phyloP scores from a whole-genome alignment of 2,329 filamentous ascomycete species.

The Stachybotrys chlorohalonatus region DNA sequence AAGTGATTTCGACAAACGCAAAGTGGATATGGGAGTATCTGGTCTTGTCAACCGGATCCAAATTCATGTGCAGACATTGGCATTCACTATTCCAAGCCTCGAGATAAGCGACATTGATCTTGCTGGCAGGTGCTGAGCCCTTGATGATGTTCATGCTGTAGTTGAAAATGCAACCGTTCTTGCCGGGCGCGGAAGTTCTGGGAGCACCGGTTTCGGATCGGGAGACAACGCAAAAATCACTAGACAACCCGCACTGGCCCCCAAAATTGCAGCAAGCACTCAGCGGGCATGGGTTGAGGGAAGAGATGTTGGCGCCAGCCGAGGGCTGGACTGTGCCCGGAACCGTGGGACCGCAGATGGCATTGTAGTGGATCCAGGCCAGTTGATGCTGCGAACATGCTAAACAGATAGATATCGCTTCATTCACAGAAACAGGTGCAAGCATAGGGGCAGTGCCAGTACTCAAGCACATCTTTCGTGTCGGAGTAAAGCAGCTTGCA shows the following conservation, averaged over 20 bases:
- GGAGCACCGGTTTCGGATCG: slow-evolving; percentile 19
- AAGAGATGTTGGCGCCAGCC: slow-evolving; percentile 6
- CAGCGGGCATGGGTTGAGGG: slow-evolving; percentile 18
- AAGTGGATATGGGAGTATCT: background rate
- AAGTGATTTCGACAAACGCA: background rate
- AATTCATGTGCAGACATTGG: background rate
- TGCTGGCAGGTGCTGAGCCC: background rate
- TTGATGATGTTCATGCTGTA: slow-evolving; percentile 14
- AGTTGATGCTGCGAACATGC: slow-evolving; percentile 14
- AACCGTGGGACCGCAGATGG: slow-evolving; percentile 19
- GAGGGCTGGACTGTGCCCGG: slow-evolving; percentile 8
- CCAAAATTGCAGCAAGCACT: slow-evolving; percentile 24
- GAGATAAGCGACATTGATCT: slow-evolving; percentile 10
- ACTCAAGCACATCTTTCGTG: slow-evolving; percentile 18
- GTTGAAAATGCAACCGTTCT: slow-evolving; percentile 18
- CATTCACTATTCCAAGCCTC: slow-evolving; percentile 4
- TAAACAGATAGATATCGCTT: slow-evolving; percentile 17
- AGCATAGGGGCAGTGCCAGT: slow-evolving; percentile 16
- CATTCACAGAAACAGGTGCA: slow-evolving; percentile 2
- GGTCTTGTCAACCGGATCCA: background rate
- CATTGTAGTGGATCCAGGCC: slow-evolving; percentile 17
- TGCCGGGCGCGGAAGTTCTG: slow-evolving; percentile 21
- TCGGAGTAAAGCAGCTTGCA: slow-evolving; percentile 5
- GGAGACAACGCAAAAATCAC: slow-evolving; percentile 25
- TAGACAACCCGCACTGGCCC: slow-evolving; percentile 31